Conservation (phyloP, 345 rosid genomes). For the Bruguiera parviflora region DNA sequence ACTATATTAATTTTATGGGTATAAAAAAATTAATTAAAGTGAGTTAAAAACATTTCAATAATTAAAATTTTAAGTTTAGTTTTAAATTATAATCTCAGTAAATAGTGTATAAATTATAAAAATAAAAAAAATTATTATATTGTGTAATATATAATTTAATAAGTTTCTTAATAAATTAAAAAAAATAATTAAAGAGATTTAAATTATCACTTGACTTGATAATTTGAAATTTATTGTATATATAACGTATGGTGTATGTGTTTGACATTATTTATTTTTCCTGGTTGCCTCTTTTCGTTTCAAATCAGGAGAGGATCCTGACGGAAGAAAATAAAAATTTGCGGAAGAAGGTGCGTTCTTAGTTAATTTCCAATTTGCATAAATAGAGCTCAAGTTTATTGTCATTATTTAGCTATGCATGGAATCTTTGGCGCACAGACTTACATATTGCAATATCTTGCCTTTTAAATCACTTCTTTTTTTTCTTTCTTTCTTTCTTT, state of each 20-base stretch:
- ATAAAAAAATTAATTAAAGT: too few species aligned
- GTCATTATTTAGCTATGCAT: not conserved
- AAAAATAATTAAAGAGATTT: too few species aligned
- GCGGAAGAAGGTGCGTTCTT: constrained; percentile 39
- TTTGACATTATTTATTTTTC: not conserved
- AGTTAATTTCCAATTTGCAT: not conserved
- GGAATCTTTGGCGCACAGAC: too few species aligned
- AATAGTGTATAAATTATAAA: too few species aligned
- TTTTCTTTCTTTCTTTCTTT: not conserved
- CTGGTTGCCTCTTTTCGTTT: not conserved
- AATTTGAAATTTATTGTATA: not conserved
- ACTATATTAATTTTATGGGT: too few species aligned
- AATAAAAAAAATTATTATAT: too few species aligned
- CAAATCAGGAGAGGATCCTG: constrained; percentile 50
- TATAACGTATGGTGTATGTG: not conserved
- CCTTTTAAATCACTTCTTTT: not conserved
- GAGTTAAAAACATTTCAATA: fast-evolving
- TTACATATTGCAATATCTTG: too few species aligned
- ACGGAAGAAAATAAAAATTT: constrained; percentile 49
- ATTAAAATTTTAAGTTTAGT: too few species aligned
- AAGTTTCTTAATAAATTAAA: too few species aligned
- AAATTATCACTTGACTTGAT: too few species aligned
- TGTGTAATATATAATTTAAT: too few species aligned
- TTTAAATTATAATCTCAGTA: too few species aligned
- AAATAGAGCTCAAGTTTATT: not conserved